Percentiles rank a stretch among this genome's conserved stretches.
phyloP scores from a whole-genome alignment of 2,329 filamentous ascomycete species.

The Diaporthe citriasiana region DNA sequence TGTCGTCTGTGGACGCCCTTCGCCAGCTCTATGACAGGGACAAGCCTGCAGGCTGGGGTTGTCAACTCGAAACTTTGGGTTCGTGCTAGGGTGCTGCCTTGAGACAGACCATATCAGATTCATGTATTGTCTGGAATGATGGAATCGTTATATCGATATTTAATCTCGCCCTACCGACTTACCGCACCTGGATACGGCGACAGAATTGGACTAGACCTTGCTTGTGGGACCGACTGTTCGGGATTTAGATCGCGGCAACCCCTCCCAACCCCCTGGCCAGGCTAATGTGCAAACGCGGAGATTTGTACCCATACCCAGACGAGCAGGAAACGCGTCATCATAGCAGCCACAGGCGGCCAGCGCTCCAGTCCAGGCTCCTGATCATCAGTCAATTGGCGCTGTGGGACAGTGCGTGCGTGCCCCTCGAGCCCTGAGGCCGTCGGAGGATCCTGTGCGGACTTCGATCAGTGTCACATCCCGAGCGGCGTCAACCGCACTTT shows the following conservation, averaged over 20 bases:
- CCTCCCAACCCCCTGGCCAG: slow-evolving; percentile 19
- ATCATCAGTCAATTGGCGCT: slow-evolving; percentile 24
- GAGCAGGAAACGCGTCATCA: slow-evolving; percentile 36
- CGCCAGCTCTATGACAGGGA: neutral
- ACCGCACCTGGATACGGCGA: neutral
- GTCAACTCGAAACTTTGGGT: slow-evolving; percentile 32
- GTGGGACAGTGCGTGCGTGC: slow-evolving; percentile 16
- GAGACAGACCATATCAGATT: slow-evolving; percentile 18
- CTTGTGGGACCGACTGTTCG: slow-evolving; percentile 41
- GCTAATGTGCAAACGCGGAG: slow-evolving; percentile 24
- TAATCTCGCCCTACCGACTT: slow-evolving; percentile 26
- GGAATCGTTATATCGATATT: slow-evolving; percentile 25
- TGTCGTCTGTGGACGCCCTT: slow-evolving; percentile 17
- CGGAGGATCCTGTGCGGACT: neutral
- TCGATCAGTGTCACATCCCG: slow-evolving; percentile 35
- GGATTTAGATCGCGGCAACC: slow-evolving; percentile 41
- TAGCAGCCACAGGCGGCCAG: neutral
- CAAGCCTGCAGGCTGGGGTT: slow-evolving; percentile 19
- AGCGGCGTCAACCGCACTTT: slow-evolving; percentile 28
- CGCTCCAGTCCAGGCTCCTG: slow-evolving; percentile 26
- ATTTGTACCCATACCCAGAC: slow-evolving; percentile 31
- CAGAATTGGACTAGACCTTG: slow-evolving; percentile 35
- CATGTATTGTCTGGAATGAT: slow-evolving; percentile 21
- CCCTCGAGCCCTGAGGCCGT: slow-evolving; percentile 8
- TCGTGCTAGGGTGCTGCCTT: slow-evolving; percentile 20